These are phyloP conservation scores for Aspergillus cejpii DNA, from an alignment of 2,329 filamentous ascomycete genomes.

Conservation along the genomic window DNA sequence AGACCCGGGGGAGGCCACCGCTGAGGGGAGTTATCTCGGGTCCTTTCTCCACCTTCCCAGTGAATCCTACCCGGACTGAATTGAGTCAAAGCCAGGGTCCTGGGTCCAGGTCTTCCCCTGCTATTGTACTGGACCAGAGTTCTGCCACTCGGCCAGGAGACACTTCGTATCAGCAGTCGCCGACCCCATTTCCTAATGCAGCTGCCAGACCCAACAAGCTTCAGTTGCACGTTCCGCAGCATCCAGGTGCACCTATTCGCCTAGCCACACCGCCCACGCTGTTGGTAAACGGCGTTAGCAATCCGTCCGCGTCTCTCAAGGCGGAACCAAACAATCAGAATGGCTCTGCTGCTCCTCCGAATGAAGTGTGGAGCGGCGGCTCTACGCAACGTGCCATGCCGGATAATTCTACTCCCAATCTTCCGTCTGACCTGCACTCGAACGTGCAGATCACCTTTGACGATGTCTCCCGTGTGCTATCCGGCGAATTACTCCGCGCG, in stretches of 20 bases:
- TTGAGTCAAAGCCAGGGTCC: conserved; percentile 41
- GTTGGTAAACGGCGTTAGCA: conserved; percentile 35
- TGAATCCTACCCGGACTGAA: conserved; percentile 49
- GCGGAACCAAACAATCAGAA: conserved; percentile 13
- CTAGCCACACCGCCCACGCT: conserved; percentile 41
- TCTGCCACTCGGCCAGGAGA: conserved; percentile 14
- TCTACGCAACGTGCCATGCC: not conserved
- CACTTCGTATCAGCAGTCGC: conserved; percentile 23
- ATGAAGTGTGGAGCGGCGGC: not conserved
- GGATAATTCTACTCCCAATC: conserved; percentile 2
- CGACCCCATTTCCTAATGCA: conserved; percentile 18
- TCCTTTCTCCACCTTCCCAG: conserved; percentile 63
- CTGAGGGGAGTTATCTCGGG: conserved; percentile 60
- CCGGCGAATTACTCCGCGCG: conserved; percentile 28
- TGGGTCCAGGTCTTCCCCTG: conserved; percentile 35
- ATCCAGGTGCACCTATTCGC: conserved; percentile 36
- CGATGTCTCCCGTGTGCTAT: conserved; percentile 29
- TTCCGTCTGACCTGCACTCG: conserved; percentile 5
- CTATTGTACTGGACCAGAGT: conserved; percentile 41
- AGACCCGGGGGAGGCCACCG: conserved; percentile 71
- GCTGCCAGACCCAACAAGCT: conserved; percentile 33
- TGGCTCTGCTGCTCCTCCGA: conserved; percentile 7
- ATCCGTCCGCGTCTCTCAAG: conserved; percentile 14
- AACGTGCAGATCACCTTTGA: conserved; percentile 22
- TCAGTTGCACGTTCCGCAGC: conserved; percentile 40